A percentile compares a stretch with the other conserved stretches of the same genome.
Evolutionary conservation across 345 rosid genomes (phyloP).

Genomic region (Hibiscus tridactylites): DNA sequence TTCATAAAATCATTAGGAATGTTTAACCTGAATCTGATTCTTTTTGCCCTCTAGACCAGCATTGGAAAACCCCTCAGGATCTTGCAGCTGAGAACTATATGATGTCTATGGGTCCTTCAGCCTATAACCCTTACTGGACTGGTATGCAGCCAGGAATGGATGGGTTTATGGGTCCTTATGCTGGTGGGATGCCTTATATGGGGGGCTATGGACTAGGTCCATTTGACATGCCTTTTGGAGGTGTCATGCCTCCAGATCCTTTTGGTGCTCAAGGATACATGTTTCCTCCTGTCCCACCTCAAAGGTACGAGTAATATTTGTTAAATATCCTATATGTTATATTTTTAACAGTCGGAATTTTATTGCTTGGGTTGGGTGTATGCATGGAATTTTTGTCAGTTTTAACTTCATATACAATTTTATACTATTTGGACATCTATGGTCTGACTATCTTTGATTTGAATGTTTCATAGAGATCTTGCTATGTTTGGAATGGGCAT

Average conservation of each 20-base stretch:
- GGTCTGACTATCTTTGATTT: not conserved
- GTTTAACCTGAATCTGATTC: constrained; percentile 1
- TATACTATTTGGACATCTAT: not conserved
- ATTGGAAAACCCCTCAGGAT: constrained; percentile 67
- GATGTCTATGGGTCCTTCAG: constrained; percentile 74
- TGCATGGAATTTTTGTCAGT: constrained; percentile 1
- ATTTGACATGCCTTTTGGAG: constrained; percentile 53
- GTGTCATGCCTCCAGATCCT: constrained; percentile 60
- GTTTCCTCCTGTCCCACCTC: constrained; percentile 58
- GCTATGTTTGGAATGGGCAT: constrained; percentile 74
- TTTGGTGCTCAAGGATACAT: constrained; percentile 51
- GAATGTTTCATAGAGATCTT: constrained; percentile 52
- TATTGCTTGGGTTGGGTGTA: not conserved
- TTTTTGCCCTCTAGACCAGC: constrained; percentile 41
- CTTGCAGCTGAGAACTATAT: constrained; percentile 56
- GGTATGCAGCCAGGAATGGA: constrained; percentile 82
- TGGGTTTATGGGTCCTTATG: constrained; percentile 45
- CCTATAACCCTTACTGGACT: constrained; percentile 61
- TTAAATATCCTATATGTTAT: constrained; percentile 8
- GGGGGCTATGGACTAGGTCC: constrained; percentile 53
- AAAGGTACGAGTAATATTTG: constrained; percentile 30
- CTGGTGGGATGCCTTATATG: constrained; percentile 52
- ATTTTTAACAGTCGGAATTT: not conserved
- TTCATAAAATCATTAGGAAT: not conserved
- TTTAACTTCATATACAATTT: not conserved